Conservation (phyloP, 2,329 filamentous ascomycete species). For the Cytospora schulzeri region DNA sequence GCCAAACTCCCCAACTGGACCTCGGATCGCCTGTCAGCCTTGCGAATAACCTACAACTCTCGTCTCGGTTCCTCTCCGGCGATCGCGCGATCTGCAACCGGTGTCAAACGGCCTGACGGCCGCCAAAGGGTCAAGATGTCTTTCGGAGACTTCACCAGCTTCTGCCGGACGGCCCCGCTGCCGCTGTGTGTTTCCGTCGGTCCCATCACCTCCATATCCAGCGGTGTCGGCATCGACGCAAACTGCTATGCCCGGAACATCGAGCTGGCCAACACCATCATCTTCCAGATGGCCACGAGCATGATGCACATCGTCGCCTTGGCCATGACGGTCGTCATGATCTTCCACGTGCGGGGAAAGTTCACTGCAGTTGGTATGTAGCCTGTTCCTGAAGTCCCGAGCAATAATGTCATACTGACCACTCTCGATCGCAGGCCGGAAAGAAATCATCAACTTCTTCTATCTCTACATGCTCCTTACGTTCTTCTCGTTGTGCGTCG, state of each 20-base stretch:
- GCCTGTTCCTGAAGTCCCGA: background rate
- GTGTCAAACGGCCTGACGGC: background rate
- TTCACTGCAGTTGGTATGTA: conserved; percentile 92
- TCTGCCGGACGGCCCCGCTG: conserved; percentile 83
- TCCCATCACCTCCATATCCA: conserved; percentile 67
- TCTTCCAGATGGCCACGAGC: conserved; percentile 89
- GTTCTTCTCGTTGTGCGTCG: conserved; percentile 84
- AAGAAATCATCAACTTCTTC: conserved; percentile 85
- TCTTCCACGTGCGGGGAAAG: conserved; percentile 93
- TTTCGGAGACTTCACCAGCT: conserved; percentile 86
- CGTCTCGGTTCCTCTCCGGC: background rate
- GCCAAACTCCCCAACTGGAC: background rate
- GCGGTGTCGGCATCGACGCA: conserved; percentile 77
- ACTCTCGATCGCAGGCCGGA: conserved; percentile 50
- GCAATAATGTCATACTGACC: conserved; percentile 8
- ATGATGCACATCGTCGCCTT: conserved; percentile 91
- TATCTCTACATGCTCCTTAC: conserved; percentile 94
- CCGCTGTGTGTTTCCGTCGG: conserved; percentile 88
- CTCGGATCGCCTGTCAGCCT: conserved; percentile 7
- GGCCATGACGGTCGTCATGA: conserved; percentile 95
- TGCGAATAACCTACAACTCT: conserved; percentile 4
- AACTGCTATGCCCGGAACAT: conserved; percentile 94
- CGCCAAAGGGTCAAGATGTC: conserved; percentile 61
- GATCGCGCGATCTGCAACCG: conserved; percentile 1
- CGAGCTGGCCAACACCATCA: conserved; percentile 96